These are phyloP conservation scores for Immersiella caudata DNA, from an alignment of 495 filamentous ascomycete genomes.

Conservation along the genomic window DNA sequence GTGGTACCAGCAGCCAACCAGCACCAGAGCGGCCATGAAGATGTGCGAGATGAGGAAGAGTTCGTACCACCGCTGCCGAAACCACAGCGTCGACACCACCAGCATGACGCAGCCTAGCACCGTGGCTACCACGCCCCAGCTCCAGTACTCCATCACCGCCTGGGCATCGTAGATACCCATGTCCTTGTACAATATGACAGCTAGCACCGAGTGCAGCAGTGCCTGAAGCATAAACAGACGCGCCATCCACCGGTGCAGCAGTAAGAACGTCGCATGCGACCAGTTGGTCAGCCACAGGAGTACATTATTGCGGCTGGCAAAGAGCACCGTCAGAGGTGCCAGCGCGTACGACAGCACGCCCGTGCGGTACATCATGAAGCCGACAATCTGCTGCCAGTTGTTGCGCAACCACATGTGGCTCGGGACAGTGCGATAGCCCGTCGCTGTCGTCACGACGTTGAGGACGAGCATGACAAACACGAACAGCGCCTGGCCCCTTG, in stretches of 20 bases:
- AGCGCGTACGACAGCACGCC: slow-evolving; percentile 6
- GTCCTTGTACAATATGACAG: slow-evolving; percentile 28
- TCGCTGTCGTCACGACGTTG: neutral
- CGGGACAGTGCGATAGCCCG: slow-evolving; percentile 1
- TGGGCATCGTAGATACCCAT: slow-evolving; percentile 32
- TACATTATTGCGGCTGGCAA: slow-evolving; percentile 48
- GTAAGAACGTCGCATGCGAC: slow-evolving; percentile 47
- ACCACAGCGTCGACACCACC: slow-evolving; percentile 27
- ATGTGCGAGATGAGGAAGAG: slow-evolving; percentile 48
- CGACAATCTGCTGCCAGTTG: slow-evolving; percentile 6
- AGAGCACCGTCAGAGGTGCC: slow-evolving; percentile 32
- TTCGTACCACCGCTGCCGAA: slow-evolving; percentile 46
- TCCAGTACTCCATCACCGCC: slow-evolving; percentile 38
- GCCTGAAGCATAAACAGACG: slow-evolving; percentile 42
- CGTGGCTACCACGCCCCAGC: slow-evolving; percentile 49
- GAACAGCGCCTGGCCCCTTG: neutral
- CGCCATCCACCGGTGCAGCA: slow-evolving; percentile 53
- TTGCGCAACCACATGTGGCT: slow-evolving; percentile 4
- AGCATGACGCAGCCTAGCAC: slow-evolving; percentile 29
- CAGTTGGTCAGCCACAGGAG: slow-evolving; percentile 52
- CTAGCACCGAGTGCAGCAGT: slow-evolving; percentile 40
- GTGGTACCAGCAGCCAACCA: slow-evolving; percentile 52
- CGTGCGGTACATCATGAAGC: slow-evolving; percentile 12
- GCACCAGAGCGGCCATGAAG: slow-evolving; percentile 39
- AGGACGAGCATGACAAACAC: slow-evolving; percentile 2